phyloP scores from a whole-genome alignment of 352 stramenopile species.

The Phytophthora hibernalis region DNA sequence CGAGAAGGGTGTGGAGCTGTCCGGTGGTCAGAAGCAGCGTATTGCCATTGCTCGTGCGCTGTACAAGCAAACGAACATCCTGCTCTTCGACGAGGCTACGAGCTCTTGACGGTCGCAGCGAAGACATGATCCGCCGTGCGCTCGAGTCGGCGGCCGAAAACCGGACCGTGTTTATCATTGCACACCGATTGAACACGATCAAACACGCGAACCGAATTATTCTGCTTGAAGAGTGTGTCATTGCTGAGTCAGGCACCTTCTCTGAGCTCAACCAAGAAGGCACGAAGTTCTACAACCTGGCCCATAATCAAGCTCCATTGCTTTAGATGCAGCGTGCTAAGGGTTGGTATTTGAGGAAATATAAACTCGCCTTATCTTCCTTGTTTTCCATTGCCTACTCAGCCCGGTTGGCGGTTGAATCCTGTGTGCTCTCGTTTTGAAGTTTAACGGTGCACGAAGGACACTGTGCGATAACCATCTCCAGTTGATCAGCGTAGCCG shows the following conservation, averaged over 20 bases:
- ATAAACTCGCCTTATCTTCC: conserved; percentile 18
- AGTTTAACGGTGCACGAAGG: conserved; percentile 75
- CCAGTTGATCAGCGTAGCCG: conserved; percentile 78
- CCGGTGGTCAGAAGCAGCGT: conserved; percentile 97
- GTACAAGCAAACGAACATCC: conserved; percentile 83
- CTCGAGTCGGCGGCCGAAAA: conserved; percentile 71
- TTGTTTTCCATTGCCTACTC: conserved; percentile 20
- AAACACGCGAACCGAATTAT: conserved; percentile 86
- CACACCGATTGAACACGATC: conserved; percentile 88
- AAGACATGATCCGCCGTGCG: conserved; percentile 79
- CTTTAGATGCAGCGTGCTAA: conserved; percentile 42
- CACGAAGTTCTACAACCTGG: conserved; percentile 80
- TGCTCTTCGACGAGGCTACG: conserved; percentile 88
- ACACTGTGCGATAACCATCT: conserved; percentile 78
- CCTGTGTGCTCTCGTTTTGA: conserved; percentile 71
- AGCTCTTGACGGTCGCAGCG: conserved; percentile 85
- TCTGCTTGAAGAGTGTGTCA: conserved; percentile 81
- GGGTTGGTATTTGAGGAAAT: conserved; percentile 33
- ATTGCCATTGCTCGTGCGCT: conserved; percentile 85
- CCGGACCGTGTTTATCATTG: conserved; percentile 86
- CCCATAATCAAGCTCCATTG: conserved; percentile 68
- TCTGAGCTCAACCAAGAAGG: conserved; percentile 79
- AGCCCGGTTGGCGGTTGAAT: conserved; percentile 31
- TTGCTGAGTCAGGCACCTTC: conserved; percentile 80
- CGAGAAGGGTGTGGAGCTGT: conserved; percentile 97